These are phyloP conservation scores for Solanum phureja DNA, from an alignment of 257 asterid genomes.

Conservation along the genomic window DNA sequence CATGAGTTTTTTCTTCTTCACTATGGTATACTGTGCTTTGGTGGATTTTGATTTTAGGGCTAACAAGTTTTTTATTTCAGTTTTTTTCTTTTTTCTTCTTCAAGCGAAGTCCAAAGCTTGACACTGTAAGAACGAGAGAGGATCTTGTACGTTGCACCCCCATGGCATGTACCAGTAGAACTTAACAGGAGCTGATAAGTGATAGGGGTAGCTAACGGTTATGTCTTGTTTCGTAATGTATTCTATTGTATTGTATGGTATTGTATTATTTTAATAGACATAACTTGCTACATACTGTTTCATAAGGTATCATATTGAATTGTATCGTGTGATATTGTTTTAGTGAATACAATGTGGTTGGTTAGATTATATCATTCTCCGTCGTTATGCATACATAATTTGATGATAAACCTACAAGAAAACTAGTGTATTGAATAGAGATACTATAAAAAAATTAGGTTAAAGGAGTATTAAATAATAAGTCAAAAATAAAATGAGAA, in stretches of 20 bases:
- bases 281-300: too few species aligned
- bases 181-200: neutral
- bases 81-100: neutral
- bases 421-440: neutral
- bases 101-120: neutral
- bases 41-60: constrained; percentile 12
- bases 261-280: too few species aligned
- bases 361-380: too few species aligned
- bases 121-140: neutral
- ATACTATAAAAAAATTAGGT: neutral
- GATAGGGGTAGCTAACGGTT: neutral
- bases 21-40: neutral
- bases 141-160: neutral
- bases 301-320: too few species aligned
- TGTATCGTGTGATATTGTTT: too few species aligned
- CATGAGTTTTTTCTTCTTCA: neutral
- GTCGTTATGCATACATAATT: neutral
- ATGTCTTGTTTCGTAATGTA: too few species aligned
- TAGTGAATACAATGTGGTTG: too few species aligned
- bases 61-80: neutral
- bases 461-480: too few species aligned
- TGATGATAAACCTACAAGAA: too few species aligned
- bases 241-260: too few species aligned
- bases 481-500: neutral
- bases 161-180: neutral